Evolutionary conservation across 2,329 filamentous ascomycete species (phyloP).

Genomic region (Penicillium sp.): DNA sequence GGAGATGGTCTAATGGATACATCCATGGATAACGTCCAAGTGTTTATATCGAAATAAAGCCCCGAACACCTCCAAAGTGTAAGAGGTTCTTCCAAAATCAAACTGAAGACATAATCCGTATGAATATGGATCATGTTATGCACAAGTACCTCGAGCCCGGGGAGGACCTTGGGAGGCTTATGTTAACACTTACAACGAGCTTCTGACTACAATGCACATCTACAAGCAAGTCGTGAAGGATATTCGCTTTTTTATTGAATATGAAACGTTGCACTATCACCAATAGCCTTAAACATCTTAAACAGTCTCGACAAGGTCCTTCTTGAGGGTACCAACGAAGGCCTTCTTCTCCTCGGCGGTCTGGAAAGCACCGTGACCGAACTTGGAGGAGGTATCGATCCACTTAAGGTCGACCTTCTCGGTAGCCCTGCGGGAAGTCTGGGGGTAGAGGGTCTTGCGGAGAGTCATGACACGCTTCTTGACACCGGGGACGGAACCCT

Average conservation of each 20-base stretch:
- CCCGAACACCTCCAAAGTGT: too few species aligned
- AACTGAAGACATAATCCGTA: too few species aligned
- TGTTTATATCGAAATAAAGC: too few species aligned
- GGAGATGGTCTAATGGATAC: too few species aligned
- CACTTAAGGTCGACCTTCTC: slow-evolving; percentile 99
- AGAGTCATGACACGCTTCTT: slow-evolving; percentile 99
- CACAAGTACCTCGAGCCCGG: too few species aligned
- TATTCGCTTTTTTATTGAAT: slow-evolving; percentile 46
- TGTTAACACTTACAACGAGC: too few species aligned
- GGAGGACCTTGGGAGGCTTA: too few species aligned
- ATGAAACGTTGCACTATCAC: slow-evolving; percentile 40
- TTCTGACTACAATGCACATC: background rate
- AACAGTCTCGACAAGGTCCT: slow-evolving; percentile 70
- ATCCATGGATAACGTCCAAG: too few species aligned
- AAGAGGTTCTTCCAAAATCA: too few species aligned
- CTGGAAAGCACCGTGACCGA: slow-evolving; percentile 99
- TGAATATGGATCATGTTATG: too few species aligned
- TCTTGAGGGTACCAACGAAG: slow-evolving; percentile 99
- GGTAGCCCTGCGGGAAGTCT: slow-evolving; percentile 91
- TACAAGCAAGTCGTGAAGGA: slow-evolving; percentile 27
- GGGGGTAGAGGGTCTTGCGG: slow-evolving; percentile 96
- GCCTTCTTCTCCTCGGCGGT: slow-evolving; percentile 97
- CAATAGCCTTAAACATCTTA: slow-evolving; percentile 48
- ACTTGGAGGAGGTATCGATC: slow-evolving; percentile 99
- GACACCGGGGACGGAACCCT: slow-evolving; percentile 95